A percentile compares a stretch with the other conserved stretches of the same genome.
Conservation (phyloP, 768 basidiomycete species). For the Amanita fuliginea region DNA sequence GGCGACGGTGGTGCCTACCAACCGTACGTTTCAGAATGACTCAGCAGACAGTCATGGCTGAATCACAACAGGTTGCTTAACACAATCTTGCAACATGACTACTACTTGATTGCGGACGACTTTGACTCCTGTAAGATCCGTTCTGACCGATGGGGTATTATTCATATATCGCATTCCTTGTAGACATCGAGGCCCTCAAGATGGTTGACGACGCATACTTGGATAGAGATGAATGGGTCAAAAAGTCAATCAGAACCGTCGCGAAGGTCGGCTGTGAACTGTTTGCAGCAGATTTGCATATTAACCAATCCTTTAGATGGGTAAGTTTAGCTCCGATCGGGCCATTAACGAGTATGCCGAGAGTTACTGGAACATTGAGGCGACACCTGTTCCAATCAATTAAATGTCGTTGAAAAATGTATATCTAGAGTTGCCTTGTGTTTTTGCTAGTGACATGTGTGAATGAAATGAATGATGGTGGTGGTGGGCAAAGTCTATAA, state of each 20-base stretch:
- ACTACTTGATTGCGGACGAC: constrained; percentile 83
- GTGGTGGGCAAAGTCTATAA: too few species aligned
- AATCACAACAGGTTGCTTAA: constrained; percentile 43
- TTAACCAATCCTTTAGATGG: constrained; percentile 47
- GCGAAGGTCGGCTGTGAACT: constrained; percentile 40
- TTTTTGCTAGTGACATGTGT: too few species aligned
- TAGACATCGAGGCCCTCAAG: constrained; percentile 70
- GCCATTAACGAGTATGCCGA: constrained; percentile 91
- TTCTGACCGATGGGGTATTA: background rate
- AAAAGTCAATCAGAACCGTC: constrained; percentile 79
- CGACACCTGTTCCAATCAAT: constrained; percentile 16
- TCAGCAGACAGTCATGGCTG: constrained; percentile 12
- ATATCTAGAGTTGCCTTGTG: too few species aligned
- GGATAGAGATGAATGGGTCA: constrained; percentile 81
- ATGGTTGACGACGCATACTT: constrained; percentile 87
- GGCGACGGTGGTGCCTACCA: constrained; percentile 78
- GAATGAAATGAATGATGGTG: too few species aligned
- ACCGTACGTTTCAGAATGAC: constrained; percentile 40
- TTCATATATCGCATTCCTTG: constrained; percentile 1
- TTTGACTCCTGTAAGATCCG: constrained; percentile 74
- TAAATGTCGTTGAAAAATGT: background rate
- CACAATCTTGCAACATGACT: constrained; percentile 66
- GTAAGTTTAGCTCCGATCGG: constrained; percentile 92
- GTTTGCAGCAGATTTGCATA: background rate
- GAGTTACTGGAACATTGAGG: constrained; percentile 73